Evolutionary conservation across 768 basidiomycete genomes (phyloP).

Genomic region (Grammothele lineata): DNA sequence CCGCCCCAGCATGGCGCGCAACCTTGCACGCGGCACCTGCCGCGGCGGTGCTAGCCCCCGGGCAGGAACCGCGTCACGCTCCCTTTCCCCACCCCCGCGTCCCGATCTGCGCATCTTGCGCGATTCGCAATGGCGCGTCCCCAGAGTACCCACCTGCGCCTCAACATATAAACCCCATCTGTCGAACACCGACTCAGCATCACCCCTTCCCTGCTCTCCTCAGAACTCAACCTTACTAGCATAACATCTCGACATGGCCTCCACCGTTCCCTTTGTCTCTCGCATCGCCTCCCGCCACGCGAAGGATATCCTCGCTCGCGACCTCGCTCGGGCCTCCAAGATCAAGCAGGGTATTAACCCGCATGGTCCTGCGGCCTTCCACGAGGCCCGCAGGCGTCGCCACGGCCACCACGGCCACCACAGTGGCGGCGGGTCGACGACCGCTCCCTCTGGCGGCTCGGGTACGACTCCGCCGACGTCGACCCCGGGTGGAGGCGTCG

Average conservation of each 20-base stretch:
- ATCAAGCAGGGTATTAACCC: constrained; percentile 49
- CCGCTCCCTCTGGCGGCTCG: constrained; percentile 5
- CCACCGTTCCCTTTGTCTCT: constrained; percentile 39
- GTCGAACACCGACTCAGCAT: background rate
- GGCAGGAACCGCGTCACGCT: no score
- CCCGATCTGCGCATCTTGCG: background rate
- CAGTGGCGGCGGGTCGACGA: constrained; percentile 9
- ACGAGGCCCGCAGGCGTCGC: constrained; percentile 23
- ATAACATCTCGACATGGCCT: constrained; percentile 30
- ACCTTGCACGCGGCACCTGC: no score
- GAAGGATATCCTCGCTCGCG: constrained; percentile 46
- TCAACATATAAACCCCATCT: no score
- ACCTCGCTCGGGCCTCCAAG: constrained; percentile 52
- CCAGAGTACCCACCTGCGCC: no score
- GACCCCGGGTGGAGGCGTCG: constrained; percentile 34
- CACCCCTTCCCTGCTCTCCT: constrained; percentile 1
- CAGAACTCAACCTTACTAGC: background rate
- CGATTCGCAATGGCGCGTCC: background rate
- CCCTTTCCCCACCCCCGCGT: no score
- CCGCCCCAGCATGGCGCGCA: no score
- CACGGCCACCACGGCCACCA: constrained; percentile 23
- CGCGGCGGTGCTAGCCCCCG: no score
- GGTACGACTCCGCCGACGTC: constrained; percentile 12
- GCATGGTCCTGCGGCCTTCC: constrained; percentile 43
- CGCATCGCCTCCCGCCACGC: constrained; percentile 38